Conservation (phyloP, 148 eudicot species). For the Rhododendron griersonianum region DNA sequence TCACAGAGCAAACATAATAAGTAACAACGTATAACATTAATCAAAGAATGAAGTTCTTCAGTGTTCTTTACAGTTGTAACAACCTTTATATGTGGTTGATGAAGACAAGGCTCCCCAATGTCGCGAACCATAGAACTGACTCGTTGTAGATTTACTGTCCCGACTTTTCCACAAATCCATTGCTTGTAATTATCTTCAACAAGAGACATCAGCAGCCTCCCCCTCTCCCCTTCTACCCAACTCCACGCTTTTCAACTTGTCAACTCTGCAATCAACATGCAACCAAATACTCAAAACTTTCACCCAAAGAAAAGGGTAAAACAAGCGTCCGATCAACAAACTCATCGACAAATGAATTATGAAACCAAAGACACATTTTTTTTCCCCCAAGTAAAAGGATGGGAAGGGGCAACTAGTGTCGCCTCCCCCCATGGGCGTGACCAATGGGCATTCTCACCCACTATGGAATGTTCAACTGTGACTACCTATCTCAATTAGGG, state of each 20-base stretch:
- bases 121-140: slow-evolving; percentile 87
- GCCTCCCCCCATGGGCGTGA: background rate
- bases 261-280: background rate
- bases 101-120: slow-evolving; percentile 91
- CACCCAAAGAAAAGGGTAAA: background rate
- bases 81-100: slow-evolving; percentile 80
- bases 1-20: background rate
- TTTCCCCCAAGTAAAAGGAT: background rate
- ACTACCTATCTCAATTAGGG: background rate
- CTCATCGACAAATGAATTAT: background rate
- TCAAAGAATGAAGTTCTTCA: background rate
- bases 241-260: background rate
- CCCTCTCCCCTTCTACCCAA: slow-evolving; percentile 19
- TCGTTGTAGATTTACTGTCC: slow-evolving; percentile 53
- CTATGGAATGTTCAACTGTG: background rate
- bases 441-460: background rate
- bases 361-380: background rate
- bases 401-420: background rate
- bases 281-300: slow-evolving; percentile 6
- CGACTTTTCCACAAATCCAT: slow-evolving; percentile 78
- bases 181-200: slow-evolving; percentile 48
- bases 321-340: background rate
- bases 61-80: slow-evolving; percentile 48
- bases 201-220: slow-evolving; percentile 65
- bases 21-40: background rate